Base-by-base conservation (phyloP, 2,329 filamentous ascomycete genomes). In the Colletotrichum sp. region DNA sequence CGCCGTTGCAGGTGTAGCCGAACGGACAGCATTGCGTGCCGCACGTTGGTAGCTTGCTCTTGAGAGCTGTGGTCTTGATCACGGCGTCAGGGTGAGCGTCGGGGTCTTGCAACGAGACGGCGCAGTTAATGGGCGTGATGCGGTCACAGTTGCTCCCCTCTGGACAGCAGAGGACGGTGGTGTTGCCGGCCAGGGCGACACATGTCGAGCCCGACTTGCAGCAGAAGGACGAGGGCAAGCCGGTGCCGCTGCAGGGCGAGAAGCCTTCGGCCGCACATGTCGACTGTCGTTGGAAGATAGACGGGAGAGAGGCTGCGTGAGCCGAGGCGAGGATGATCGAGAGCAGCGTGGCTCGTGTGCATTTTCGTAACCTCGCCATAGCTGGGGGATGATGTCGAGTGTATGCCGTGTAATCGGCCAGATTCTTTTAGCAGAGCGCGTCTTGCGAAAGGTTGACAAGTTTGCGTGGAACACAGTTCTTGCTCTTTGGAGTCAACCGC, bases 121-220 rank as follows among this genome's bases (percentile, higher is more conserved):
- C 89, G 86, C 94, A 96, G 52, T 88, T 88, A 76, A 95, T 92
- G 34, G 93, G 87, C 78, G 88, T 80, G 79, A 96, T 93, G 64
- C 83, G 86, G n/a, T 84, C 79, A 85, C 94, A 96, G 79, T 88
- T 86, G 43, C 88, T 90, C 4, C 70, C 73, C 2, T 83, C 78
- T 2, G 94, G 94, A 81, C 94, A 96, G 86, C 94, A 96, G 65
- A 96, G 85, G 16, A 93, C 88, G 0, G 93, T 94, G 8, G 93
- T 93, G 60, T 88, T 85, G n/a, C 86, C 90, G 13, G 93, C 93
- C 62, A 96, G 88, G 2, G 88, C 79, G 55, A 91, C 85, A 84
- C 94, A 96, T 4, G 81, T 87, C 8, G 88, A 85, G 21, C 82
- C 83, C 32, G 83, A 76, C 5, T 88, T 83, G 81, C 94, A 96